Evolutionary conservation across 129 eudicot genomes (phyloP), one percentile per base, ranked within the genome.

Genomic region (Tagetes patula): DNA sequence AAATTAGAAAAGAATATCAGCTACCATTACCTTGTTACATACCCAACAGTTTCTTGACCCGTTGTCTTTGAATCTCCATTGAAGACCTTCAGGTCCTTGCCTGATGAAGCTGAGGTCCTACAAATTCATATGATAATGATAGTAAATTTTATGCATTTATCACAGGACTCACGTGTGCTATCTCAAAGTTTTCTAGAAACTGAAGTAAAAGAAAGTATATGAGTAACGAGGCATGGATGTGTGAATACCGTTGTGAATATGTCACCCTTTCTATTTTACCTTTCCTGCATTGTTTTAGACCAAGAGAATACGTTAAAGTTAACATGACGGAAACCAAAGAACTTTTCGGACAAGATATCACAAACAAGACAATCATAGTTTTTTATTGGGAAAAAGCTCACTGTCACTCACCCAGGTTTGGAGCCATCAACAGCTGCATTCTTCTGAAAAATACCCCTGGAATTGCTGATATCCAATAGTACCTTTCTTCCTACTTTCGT

Each of bases 401-500:
- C 3, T 34, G 62, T 12, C 46, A 50, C 74, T n/a, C 67, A 88
- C 91, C 65, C 48, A 69, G 72, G 52, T 78, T 69, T 81, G 67
- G 79, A 58, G 63, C 75, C 83, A 42, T 37, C 74, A 40, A 64
- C 66, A 36, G 67, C n/a, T 14, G 72, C 82, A 72, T 72, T 62
- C 55, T 70, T 73, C 47, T 71, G 64, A 55, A 77, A 72, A 55
- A 46, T 77, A 59, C 81, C 78, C 48, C 56, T 72, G 33, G 79
- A 80, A 82, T 92, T 92, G 80, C 97, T 84, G 62, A 92, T 89
- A 89, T 92, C 97, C 36, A 84, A 86, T 76, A 92, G 75, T 49
- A 80, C 97, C 85, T 83, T 92, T 74, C 97, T 86, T 85, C 84
- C 78, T 56, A 62, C 77, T 41, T 67, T 85, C 42, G 32, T 14